A percentile compares a stretch with the other conserved stretches of the same genome.
phyloP scores from a whole-genome alignment of 768 basidiomycete species.

The Amanita subjunquillea region DNA sequence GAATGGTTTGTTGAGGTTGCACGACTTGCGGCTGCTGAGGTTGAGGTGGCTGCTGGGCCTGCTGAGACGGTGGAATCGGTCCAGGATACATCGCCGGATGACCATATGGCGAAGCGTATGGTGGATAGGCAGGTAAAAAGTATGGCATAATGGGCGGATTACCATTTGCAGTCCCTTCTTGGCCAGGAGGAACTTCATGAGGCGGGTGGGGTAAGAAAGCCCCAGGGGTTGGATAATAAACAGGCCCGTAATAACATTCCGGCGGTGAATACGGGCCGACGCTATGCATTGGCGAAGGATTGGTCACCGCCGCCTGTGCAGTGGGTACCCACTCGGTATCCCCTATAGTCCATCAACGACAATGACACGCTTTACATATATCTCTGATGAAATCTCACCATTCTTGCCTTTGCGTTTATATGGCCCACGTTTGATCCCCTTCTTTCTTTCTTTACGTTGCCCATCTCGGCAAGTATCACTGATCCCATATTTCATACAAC shows the following conservation, averaged over 20 bases:
- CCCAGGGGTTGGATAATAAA: slow-evolving; percentile 28
- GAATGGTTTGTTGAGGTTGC: slow-evolving; percentile 2
- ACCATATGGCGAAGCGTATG: slow-evolving; percentile 20
- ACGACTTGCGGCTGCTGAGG: slow-evolving; percentile 13
- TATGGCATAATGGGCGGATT: slow-evolving; percentile 28
- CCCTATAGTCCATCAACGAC: slow-evolving; percentile 1
- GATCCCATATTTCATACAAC: slow-evolving; percentile 85
- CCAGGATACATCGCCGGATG: slow-evolving; percentile 22
- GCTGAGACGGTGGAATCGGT: slow-evolving; percentile 9
- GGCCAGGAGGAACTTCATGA: slow-evolving; percentile 21
- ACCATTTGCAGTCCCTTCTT: slow-evolving; percentile 21
- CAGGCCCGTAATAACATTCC: slow-evolving; percentile 29
- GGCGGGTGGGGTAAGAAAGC: slow-evolving; percentile 20
- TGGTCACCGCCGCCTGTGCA: slow-evolving; percentile 13
- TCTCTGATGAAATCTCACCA: slow-evolving; percentile 12
- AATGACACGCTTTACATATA: not conserved
- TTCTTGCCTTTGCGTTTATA: slow-evolving; percentile 57
- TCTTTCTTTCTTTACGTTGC: slow-evolving; percentile 87
- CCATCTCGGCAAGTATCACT: slow-evolving; percentile 75
- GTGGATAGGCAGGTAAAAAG: slow-evolving; percentile 29
- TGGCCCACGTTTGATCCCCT: slow-evolving; percentile 80
- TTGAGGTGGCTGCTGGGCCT: slow-evolving; percentile 9
- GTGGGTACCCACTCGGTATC: slow-evolving; percentile 21
- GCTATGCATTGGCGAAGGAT: slow-evolving; percentile 20
- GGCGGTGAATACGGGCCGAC: slow-evolving; percentile 21